A percentile compares a stretch with the other conserved stretches of the same genome.
phyloP scores from a whole-genome alignment of 345 rosid species.

The Arabis hirsuta region DNA sequence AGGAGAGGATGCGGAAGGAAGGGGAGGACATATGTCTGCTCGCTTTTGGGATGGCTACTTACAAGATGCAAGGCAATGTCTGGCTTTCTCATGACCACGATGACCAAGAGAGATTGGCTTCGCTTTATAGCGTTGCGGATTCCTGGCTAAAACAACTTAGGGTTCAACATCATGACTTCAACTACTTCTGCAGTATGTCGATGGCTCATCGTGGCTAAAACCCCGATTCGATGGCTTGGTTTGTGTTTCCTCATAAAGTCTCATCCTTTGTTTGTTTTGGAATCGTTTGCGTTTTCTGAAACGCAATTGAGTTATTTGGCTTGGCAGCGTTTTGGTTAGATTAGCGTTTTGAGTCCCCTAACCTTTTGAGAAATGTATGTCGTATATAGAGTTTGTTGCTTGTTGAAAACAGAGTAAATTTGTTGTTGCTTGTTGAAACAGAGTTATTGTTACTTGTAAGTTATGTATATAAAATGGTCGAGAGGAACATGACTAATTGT shows the following conservation, averaged over 20 bases:
- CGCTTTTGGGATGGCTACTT: constrained; percentile 89
- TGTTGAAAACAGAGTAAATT: constrained; percentile 38
- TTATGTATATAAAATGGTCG: constrained; percentile 13
- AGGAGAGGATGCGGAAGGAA: constrained; percentile 53
- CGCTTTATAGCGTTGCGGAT: constrained; percentile 90
- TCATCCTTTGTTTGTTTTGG: constrained; percentile 13
- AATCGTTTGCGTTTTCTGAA: constrained; percentile 27
- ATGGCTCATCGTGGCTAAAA: constrained; percentile 62
- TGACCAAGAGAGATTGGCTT: constrained; percentile 78
- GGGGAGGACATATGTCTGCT: constrained; percentile 66
- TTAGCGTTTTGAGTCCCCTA: constrained; percentile 37
- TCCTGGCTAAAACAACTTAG: constrained; percentile 97
- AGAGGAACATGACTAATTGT: constrained; percentile 10
- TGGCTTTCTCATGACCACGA: constrained; percentile 78
- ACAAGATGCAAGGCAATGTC: constrained; percentile 94
- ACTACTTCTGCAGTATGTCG: constrained; percentile 68
- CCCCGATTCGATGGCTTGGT: constrained; percentile 8
- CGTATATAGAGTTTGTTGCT: constrained; percentile 40
- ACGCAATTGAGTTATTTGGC: constrained; percentile 3
- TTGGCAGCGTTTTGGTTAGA: constrained; percentile 36
- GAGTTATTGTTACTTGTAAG: constrained; percentile 32
- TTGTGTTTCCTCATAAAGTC: constrained; percentile 5
- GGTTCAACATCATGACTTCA: constrained; percentile 95
- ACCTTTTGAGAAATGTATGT: constrained; percentile 37
- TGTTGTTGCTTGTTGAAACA: constrained; percentile 36